Evolutionary conservation across 23 red algal genomes (phyloP), one percentile per base, ranked within the genome.

Genomic region (Gracilaria caudata): DNA sequence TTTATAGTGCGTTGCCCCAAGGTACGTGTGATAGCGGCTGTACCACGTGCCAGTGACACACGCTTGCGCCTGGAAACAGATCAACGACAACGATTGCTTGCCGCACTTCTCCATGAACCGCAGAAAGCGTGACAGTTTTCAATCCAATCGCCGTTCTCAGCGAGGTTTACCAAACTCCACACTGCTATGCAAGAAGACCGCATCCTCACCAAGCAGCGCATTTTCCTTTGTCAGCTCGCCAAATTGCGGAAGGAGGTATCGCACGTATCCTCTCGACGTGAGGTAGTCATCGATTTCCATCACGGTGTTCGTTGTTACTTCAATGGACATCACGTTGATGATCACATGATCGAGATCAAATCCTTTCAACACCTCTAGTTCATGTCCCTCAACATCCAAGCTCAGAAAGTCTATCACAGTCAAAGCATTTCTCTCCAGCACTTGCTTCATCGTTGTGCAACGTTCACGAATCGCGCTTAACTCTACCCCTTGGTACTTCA

Each of bases 331-430:
- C 16, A 74, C 68, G 4, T 74, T 74, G 25, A 74, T 29, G 20
- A 74, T 25, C 20, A 80, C 77, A 29, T 43, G 10, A 5, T 86
- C 41, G 37, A 64, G 80, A 47, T 82, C 87, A 28, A 91, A 57
- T 26, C 87, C 73, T 34, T 80, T 41, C 75, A 91, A 57, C 12
- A 91, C 57, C 17, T 41, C 36, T 13, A 79, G 43, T 76, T 91
- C 87, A 64, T 91, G 87, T 12, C 87, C 87, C 30, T 91, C 87
- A 8, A 91, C 71, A 73, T 91, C 87, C 58, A 91, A 73, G 40
- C 87, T 91, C 36, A 91, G 25, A 66, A 68, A 91, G 4, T 51
- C 82, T 34, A 72, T 47, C 38, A 51, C 41, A 14, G 29, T 25
- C 14, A 86, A 66, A 8, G 37, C 36, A 36, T 63, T 39, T 61